Evolutionary conservation across 371 early-diverging fungal species (phyloP).

Genomic region (Mortierella sp.): DNA sequence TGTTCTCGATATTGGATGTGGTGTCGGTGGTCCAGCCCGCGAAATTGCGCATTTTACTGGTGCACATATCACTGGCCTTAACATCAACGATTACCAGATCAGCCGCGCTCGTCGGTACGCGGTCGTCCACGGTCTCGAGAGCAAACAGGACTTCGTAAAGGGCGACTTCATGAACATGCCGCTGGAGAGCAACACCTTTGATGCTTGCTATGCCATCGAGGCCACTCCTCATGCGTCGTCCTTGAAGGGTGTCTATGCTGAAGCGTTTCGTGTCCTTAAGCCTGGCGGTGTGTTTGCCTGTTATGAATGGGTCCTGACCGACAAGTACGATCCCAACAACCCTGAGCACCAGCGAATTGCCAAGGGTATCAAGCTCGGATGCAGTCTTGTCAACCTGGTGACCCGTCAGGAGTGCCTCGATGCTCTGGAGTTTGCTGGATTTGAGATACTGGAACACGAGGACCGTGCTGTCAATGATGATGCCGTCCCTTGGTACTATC

Average conservation of each 20-base stretch:
- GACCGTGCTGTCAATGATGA: slow-evolving; percentile 80
- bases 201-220: slow-evolving; percentile 92
- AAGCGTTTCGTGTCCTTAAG: slow-evolving; percentile 91
- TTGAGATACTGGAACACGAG: slow-evolving; percentile 77
- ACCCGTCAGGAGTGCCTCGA: slow-evolving; percentile 75
- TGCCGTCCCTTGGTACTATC: slow-evolving; percentile 86
- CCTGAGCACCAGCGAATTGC: slow-evolving; percentile 81
- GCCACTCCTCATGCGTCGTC: slow-evolving; percentile 86
- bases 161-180: slow-evolving; percentile 95
- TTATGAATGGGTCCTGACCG: slow-evolving; percentile 96
- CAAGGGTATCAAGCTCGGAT: slow-evolving; percentile 86
- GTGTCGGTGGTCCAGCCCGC: slow-evolving; percentile 94
- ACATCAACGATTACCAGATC: slow-evolving; percentile 96
- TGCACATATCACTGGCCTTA: slow-evolving; percentile 90
- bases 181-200: slow-evolving; percentile 82
- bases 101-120: slow-evolving; percentile 83
- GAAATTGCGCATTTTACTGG: slow-evolving; percentile 91
- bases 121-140: slow-evolving; percentile 70
- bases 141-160: slow-evolving; percentile 74
- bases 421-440: slow-evolving; percentile 88
- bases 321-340: slow-evolving; percentile 82
- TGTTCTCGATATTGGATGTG: slow-evolving; percentile 91
- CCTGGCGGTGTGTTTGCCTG: slow-evolving; percentile 90
- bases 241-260: slow-evolving; percentile 86
- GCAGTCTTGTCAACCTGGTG: slow-evolving; percentile 91